Evolutionary conservation across 345 rosid species (phyloP).

Genomic region (Eucalyptus fibrosa): DNA sequence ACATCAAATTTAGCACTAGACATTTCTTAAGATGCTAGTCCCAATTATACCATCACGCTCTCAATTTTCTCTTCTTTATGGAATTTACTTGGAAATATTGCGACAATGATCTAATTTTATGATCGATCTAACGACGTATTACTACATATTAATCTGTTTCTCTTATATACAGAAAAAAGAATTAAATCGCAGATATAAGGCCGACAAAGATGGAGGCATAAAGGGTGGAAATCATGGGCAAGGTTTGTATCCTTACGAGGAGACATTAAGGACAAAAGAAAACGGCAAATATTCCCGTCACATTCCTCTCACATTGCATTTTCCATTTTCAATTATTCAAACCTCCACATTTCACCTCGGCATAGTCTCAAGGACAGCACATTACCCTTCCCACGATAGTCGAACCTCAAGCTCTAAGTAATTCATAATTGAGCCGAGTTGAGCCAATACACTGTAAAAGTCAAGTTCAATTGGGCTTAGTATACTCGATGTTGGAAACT

Average conservation of each 20-base stretch:
- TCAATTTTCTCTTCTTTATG: fast-evolving
- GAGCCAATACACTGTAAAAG: background rate
- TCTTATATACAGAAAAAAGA: background rate
- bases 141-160: background rate
- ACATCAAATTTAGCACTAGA: background rate
- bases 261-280: background rate
- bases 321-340: background rate
- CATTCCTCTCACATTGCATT: background rate
- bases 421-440: background rate
- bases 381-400: background rate
- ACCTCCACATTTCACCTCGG: background rate
- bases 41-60: background rate
- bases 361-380: background rate
- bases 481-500: background rate
- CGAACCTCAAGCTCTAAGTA: background rate
- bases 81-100: background rate
- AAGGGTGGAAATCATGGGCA: background rate
- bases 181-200: background rate
- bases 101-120: background rate
- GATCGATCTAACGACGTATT: background rate
- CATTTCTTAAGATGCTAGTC: background rate
- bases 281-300: background rate
- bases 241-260: background rate
- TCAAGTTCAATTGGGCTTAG: background rate
- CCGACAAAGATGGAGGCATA: background rate